Conservation (phyloP, 2,329 filamentous ascomycete species). For the Byssochlamys sp. region DNA sequence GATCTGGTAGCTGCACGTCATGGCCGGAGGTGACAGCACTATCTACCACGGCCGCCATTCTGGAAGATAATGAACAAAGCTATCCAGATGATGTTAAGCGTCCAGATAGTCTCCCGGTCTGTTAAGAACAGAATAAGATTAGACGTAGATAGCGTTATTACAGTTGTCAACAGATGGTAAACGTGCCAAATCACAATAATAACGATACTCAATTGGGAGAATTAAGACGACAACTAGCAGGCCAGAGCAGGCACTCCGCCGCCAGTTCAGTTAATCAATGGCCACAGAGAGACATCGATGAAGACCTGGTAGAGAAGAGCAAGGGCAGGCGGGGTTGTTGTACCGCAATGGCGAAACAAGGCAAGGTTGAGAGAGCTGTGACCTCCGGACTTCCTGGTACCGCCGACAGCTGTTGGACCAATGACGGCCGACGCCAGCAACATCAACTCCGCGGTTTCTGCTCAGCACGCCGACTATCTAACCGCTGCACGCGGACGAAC, state of each 20-base stretch:
- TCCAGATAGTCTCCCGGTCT: neutral
- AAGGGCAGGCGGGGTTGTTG: neutral
- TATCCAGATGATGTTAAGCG: neutral
- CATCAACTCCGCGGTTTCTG: slow-evolving; percentile 4
- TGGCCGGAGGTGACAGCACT: slow-evolving; percentile 19
- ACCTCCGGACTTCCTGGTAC: slow-evolving; percentile 1
- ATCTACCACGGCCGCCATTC: slow-evolving; percentile 25
- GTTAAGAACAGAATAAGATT: neutral
- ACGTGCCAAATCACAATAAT: neutral
- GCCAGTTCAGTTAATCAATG: neutral
- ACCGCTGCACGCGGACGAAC: neutral
- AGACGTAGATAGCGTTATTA: neutral
- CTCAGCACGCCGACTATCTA: neutral
- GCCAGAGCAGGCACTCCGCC: neutral
- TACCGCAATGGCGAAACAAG: neutral
- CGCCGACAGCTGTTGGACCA: slow-evolving; percentile 9
- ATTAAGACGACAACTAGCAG: neutral
- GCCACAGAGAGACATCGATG: neutral
- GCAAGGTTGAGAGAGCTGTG: neutral
- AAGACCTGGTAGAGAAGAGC: neutral
- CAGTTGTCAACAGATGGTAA: neutral
- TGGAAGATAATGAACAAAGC: neutral
- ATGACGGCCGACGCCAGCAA: slow-evolving; percentile 7
- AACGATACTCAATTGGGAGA: neutral
- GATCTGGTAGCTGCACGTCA: slow-evolving; percentile 13